Conservation (phyloP, 768 basidiomycete species). For the Trametes cingulata region DNA sequence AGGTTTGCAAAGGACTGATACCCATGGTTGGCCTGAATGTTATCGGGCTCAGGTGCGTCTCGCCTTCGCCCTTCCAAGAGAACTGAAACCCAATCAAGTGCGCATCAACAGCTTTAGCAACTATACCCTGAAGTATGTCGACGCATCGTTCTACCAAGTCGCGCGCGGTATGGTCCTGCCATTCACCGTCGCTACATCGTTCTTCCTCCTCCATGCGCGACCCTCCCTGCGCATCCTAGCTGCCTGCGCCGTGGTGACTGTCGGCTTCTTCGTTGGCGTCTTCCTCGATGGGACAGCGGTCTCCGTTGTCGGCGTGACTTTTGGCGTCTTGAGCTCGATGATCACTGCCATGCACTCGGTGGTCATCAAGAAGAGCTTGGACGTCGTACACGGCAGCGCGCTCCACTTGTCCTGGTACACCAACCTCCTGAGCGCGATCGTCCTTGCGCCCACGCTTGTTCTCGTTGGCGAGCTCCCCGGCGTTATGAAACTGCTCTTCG, state of each 20-base stretch:
- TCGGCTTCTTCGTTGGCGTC: slow-evolving; percentile 90
- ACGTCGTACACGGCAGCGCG: slow-evolving; percentile 80
- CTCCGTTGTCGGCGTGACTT: slow-evolving; percentile 65
- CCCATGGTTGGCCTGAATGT: slow-evolving; percentile 80
- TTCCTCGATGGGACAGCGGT: slow-evolving; percentile 71
- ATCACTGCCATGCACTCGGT: slow-evolving; percentile 91
- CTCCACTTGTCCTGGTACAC: slow-evolving; percentile 90
- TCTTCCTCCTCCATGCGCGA: slow-evolving; percentile 69
- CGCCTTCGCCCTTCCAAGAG: neutral
- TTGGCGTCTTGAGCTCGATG: slow-evolving; percentile 83
- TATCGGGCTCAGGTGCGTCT: slow-evolving; percentile 71
- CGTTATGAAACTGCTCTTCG: slow-evolving; percentile 61
- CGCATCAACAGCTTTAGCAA: slow-evolving; percentile 68
- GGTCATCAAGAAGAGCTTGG: slow-evolving; percentile 86
- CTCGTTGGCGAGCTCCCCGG: slow-evolving; percentile 74
- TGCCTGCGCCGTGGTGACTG: slow-evolving; percentile 79
- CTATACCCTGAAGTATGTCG: slow-evolving; percentile 90
- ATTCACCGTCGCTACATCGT: slow-evolving; percentile 89
- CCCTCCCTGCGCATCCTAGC: slow-evolving; percentile 75
- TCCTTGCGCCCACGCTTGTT: slow-evolving; percentile 72
- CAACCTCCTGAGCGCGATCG: slow-evolving; percentile 75
- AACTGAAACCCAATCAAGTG: neutral
- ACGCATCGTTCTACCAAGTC: slow-evolving; percentile 94
- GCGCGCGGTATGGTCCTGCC: slow-evolving; percentile 93
- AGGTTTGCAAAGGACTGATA: slow-evolving; percentile 68